Evolutionary conservation across 2,329 filamentous ascomycete species (phyloP).

Genomic region (Microcyclospora tardicrescens): DNA sequence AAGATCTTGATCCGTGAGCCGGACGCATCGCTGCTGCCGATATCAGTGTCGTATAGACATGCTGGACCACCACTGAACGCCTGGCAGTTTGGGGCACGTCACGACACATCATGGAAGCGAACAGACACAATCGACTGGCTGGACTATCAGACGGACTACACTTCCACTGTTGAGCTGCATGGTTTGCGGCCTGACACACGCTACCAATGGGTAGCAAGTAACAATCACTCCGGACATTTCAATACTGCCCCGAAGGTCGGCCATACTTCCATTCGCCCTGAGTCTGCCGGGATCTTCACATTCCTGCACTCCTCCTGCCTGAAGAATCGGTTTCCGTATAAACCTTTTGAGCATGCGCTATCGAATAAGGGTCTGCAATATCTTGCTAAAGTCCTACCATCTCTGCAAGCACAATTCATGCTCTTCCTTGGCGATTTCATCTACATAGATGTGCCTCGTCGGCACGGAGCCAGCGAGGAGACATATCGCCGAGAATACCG

Average conservation of each 20-base stretch:
- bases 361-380: constrained; percentile 68
- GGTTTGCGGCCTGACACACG: constrained; percentile 55
- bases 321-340: constrained; percentile 82
- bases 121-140: constrained; percentile 54
- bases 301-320: constrained; percentile 92
- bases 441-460: constrained; percentile 75
- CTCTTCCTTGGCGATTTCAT: constrained; percentile 74
- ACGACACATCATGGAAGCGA: constrained; percentile 51
- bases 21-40: constrained; percentile 57
- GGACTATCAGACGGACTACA: constrained; percentile 70
- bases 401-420: constrained; percentile 60
- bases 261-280: constrained; percentile 38
- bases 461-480: constrained; percentile 57
- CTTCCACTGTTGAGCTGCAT: constrained; percentile 53
- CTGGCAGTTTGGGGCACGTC: constrained; percentile 8
- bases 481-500: constrained; percentile 87
- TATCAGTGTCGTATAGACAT: constrained; percentile 52
- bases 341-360: constrained; percentile 66
- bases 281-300: constrained; percentile 59
- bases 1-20: constrained; percentile 79
- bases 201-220: constrained; percentile 78
- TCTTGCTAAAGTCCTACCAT: constrained; percentile 59
- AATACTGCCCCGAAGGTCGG: constrained; percentile 61
- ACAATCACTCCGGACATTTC: constrained; percentile 75
- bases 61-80: constrained; percentile 27